Evolutionary conservation across 2,329 filamentous ascomycete species (phyloP).

Genomic region (Lachnellula hyalina): DNA sequence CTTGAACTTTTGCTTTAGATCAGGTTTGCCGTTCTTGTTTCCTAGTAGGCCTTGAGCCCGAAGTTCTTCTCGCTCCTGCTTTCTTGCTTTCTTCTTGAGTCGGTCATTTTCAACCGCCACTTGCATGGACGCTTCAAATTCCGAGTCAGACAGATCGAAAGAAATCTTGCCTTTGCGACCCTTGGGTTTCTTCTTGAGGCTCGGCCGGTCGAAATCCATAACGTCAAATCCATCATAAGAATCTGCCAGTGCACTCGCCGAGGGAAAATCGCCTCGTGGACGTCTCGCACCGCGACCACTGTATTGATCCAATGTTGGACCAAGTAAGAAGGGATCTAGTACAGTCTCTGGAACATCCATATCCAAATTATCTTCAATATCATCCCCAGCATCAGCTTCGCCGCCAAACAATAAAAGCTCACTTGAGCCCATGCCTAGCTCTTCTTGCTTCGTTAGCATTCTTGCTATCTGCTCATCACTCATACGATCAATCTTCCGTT

Average conservation of each 20-base stretch:
- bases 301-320: conserved; percentile 9
- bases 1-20: conserved; percentile 65
- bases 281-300: conserved; percentile 22
- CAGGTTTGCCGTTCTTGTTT: conserved; percentile 45
- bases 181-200: conserved; percentile 59
- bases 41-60: conserved; percentile 62
- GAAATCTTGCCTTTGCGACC: conserved; percentile 50
- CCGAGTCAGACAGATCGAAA: conserved; percentile 57
- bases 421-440: conserved; percentile 55
- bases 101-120: conserved; percentile 62
- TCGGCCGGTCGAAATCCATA: conserved; percentile 75
- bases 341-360: neutral
- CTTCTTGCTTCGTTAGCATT: conserved; percentile 55
- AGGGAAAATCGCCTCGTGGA: conserved; percentile 40
- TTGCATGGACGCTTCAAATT: conserved; percentile 56
- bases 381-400: conserved; percentile 30
- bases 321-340: conserved; percentile 6
- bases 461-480: conserved; percentile 59
- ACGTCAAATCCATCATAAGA: conserved; percentile 66
- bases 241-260: conserved; percentile 50
- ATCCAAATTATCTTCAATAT: conserved; percentile 30
- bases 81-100: conserved; percentile 64
- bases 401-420: conserved; percentile 53
- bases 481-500: conserved; percentile 38
- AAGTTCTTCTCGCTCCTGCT: conserved; percentile 63